Percentiles rank a stretch among this genome's conserved stretches.
These are phyloP conservation scores for Chytriomyces sp. DNA, from an alignment of 192 early-diverging fungal species.

Conservation along the genomic window DNA sequence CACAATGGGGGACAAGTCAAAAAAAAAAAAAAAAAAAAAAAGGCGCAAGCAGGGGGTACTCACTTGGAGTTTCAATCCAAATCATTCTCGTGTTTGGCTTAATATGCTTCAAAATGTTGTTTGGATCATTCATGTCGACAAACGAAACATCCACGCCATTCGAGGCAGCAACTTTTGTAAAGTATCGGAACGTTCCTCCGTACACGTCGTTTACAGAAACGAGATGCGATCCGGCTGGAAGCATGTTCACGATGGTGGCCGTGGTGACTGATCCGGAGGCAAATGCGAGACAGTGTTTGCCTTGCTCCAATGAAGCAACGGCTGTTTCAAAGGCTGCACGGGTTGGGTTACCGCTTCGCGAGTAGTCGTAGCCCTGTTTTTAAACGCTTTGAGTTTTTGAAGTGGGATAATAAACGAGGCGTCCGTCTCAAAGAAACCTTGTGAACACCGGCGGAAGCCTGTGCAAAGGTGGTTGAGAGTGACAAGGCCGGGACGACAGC, in stretches of 20 bases:
- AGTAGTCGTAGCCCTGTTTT: conserved; percentile 93
- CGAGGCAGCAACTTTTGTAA: conserved; percentile 57
- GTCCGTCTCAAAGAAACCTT: conserved; percentile 41
- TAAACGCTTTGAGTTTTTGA: conserved; percentile 77
- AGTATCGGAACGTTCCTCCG: conserved; percentile 72
- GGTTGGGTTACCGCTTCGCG: conserved; percentile 96
- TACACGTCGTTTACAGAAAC: conserved; percentile 95
- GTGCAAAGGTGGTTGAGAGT: conserved; percentile 96
- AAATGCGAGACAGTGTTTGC: conserved; percentile 79
- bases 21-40: conserved; percentile 18
- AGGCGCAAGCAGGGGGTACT: conserved; percentile 5
- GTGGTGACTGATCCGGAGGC: conserved; percentile 82
- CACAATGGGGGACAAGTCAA: background rate
- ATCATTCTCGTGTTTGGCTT: conserved; percentile 85
- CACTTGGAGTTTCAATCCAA: conserved; percentile 84
- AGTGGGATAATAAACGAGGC: conserved; percentile 75
- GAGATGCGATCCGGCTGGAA: conserved; percentile 82
- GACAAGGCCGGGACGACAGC: conserved; percentile 97
- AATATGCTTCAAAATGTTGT: conserved; percentile 69
- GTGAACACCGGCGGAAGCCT: conserved; percentile 89
- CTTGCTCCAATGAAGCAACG: conserved; percentile 90
- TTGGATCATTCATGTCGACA: conserved; percentile 76
- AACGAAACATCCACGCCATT: conserved; percentile 86
- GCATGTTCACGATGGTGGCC: conserved; percentile 84
- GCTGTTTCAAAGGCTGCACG: conserved; percentile 84